Percentiles rank a stretch among this genome's conserved stretches.
Evolutionary conservation across 768 basidiomycete species (phyloP).

Genomic region (Termitomyces sp.): DNA sequence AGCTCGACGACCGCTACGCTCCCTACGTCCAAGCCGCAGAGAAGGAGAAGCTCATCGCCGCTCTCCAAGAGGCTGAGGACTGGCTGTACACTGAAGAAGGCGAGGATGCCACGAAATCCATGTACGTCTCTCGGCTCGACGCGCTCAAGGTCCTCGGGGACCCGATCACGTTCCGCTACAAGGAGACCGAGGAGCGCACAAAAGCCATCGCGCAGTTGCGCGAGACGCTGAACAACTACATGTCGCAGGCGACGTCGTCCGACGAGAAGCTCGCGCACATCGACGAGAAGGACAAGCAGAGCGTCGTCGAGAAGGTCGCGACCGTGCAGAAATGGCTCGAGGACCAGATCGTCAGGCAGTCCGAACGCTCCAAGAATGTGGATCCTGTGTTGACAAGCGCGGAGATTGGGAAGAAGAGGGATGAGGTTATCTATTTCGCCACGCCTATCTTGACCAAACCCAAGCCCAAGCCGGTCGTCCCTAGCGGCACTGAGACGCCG

Average conservation of each 20-base stretch:
- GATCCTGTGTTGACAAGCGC: conserved; percentile 78
- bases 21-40: conserved; percentile 70
- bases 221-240: conserved; percentile 85
- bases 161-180: conserved; percentile 79
- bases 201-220: conserved; percentile 71
- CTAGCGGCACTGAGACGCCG: conserved; percentile 67
- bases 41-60: conserved; percentile 69
- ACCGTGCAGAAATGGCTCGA: conserved; percentile 94
- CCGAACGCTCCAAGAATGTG: conserved; percentile 84
- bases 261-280: conserved; percentile 93
- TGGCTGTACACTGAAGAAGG: conserved; percentile 98
- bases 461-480: conserved; percentile 82
- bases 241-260: conserved; percentile 72
- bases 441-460: conserved; percentile 88
- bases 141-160: conserved; percentile 82
- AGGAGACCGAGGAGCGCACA: conserved; percentile 79
- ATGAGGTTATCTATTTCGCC: conserved; percentile 88
- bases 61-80: conserved; percentile 80
- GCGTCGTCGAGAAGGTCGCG: conserved; percentile 85
- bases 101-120: conserved; percentile 93
- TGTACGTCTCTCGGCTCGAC: conserved; percentile 85
- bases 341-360: conserved; percentile 84
- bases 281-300: conserved; percentile 81
- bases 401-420: conserved; percentile 88
- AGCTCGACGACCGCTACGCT: conserved; percentile 87